Conservation (phyloP, 1,284 basidiomycete genomes). For the Fistulina hepatica region DNA sequence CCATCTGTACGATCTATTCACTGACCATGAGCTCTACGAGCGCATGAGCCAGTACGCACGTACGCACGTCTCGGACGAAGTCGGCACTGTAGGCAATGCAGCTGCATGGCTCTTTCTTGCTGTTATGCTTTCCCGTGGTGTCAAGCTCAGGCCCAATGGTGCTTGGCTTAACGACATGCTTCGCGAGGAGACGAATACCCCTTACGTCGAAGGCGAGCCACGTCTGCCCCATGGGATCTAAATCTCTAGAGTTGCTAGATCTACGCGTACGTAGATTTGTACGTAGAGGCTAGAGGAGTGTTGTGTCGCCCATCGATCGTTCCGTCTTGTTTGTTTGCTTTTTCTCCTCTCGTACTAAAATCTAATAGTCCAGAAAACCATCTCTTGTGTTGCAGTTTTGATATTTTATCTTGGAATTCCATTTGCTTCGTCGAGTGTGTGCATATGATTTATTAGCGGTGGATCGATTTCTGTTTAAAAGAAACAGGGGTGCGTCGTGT, state of each 20-base stretch:
- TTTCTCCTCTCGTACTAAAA: too few relatives aligned
- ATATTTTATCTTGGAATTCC: too few relatives aligned
- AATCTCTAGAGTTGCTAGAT: too few relatives aligned
- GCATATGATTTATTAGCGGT: too few relatives aligned
- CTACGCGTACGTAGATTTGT: slow-evolving; percentile 26
- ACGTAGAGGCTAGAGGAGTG: too few relatives aligned
- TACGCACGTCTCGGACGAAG: slow-evolving; percentile 71
- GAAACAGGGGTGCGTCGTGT: too few relatives aligned
- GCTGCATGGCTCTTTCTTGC: slow-evolving; percentile 75
- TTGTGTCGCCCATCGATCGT: slow-evolving; percentile 5
- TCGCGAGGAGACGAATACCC: slow-evolving; percentile 59
- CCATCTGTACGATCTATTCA: slow-evolving; percentile 64
- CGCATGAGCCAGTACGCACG: slow-evolving; percentile 56
- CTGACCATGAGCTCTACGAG: slow-evolving; percentile 54
- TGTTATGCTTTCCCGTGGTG: slow-evolving; percentile 62
- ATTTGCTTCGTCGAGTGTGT: too few relatives aligned
- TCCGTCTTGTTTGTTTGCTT: too few relatives aligned
- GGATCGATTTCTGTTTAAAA: too few relatives aligned
- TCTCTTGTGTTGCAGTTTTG: too few relatives aligned
- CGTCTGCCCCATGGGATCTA: slow-evolving; percentile 50
- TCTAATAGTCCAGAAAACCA: too few relatives aligned
- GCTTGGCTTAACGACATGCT: slow-evolving; percentile 74
- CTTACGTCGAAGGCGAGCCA: slow-evolving; percentile 53
- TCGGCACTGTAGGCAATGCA: slow-evolving; percentile 69
- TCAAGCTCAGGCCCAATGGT: slow-evolving; percentile 65